These are phyloP conservation scores for Periconia sp. DNA, from an alignment of 2,329 filamentous ascomycete species.

Conservation along the genomic window DNA sequence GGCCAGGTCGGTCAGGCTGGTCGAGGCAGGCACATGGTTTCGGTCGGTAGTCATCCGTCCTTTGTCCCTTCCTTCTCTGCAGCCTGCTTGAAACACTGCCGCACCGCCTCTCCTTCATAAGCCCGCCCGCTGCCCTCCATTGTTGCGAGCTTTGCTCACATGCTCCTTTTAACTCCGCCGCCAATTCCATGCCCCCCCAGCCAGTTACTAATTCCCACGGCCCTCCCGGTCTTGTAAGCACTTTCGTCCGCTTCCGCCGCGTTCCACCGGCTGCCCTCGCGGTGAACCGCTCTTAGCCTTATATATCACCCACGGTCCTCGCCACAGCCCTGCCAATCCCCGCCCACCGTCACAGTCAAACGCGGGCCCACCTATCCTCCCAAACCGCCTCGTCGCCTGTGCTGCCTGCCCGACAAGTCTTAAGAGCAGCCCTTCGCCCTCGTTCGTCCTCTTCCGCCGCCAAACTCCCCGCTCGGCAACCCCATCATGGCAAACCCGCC, in stretches of 20 bases:
- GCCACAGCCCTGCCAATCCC: slow-evolving; percentile 26
- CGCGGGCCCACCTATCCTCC: slow-evolving; percentile 3
- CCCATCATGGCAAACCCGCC: slow-evolving; percentile 37
- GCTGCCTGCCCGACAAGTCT: neutral
- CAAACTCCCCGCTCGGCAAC: slow-evolving; percentile 24
- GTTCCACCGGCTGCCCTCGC: slow-evolving; percentile 33
- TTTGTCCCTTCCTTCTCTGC: slow-evolving; percentile 31
- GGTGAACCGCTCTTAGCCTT: slow-evolving; percentile 26
- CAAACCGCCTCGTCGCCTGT: slow-evolving; percentile 6
- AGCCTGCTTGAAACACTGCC: slow-evolving; percentile 33
- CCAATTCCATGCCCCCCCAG: slow-evolving; percentile 19
- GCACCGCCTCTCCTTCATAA: slow-evolving; percentile 7
- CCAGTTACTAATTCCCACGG: slow-evolving; percentile 28
- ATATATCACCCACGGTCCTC: slow-evolving; percentile 19
- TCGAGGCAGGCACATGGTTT: too few species aligned
- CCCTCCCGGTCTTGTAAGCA: slow-evolving; percentile 31
- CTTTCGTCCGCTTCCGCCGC: slow-evolving; percentile 36
- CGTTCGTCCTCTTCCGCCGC: slow-evolving; percentile 13
- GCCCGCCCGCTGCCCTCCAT: slow-evolving; percentile 2
- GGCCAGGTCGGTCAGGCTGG: too few species aligned
- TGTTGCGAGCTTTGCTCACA: slow-evolving; percentile 16
- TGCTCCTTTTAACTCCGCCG: slow-evolving; percentile 34
- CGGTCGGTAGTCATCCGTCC: too few species aligned
- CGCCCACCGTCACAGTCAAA: slow-evolving; percentile 12
- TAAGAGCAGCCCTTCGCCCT: slow-evolving; percentile 14